Percentiles rank a stretch among this genome's conserved stretches.
phyloP scores from a whole-genome alignment of 257 asterid genomes.

The Eustoma russellianum region DNA sequence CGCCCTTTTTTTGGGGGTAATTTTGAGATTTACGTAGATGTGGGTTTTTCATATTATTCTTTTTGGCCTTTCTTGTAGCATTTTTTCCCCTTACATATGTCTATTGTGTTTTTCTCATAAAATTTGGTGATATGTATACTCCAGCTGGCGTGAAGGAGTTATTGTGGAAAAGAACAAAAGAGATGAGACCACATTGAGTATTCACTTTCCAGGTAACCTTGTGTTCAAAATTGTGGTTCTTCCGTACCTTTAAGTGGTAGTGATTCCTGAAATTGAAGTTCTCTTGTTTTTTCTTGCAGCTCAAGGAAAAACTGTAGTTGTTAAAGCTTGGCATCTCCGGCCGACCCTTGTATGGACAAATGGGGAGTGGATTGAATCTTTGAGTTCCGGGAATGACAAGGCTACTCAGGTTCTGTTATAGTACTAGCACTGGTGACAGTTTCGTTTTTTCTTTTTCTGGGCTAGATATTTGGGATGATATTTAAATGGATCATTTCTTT shows the following conservation, averaged over 20 bases:
- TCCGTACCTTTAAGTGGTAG: not conserved
- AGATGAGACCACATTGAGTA: conserved; percentile 48
- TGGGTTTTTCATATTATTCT: too few relatives aligned
- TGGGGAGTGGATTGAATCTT: conserved; percentile 79
- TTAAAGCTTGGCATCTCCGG: conserved; percentile 74
- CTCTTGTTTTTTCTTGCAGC: conserved; percentile 32
- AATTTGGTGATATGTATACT: conserved; percentile 7
- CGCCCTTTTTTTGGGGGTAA: too few relatives aligned
- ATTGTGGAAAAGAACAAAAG: conserved; percentile 57
- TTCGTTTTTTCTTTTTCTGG: too few relatives aligned
- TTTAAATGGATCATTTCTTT: not conserved
- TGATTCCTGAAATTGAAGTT: not conserved
- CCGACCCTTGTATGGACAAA: conserved; percentile 77
- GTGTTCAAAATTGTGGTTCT: conserved; percentile 3
- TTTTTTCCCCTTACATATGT: too few relatives aligned
- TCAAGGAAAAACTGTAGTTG: conserved; percentile 46
- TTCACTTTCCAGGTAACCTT: conserved; percentile 75
- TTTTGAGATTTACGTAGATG: too few relatives aligned
- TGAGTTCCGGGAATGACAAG: conserved; percentile 34
- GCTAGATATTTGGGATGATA: too few relatives aligned
- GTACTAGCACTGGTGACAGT: not conserved
- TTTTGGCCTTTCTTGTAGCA: too few relatives aligned
- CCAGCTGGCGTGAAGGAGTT: conserved; percentile 94
- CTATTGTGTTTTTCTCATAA: conserved; percentile 1
- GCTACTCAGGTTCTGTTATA: conserved; percentile 43